A percentile compares a stretch with the other conserved stretches of the same genome.
phyloP scores from a whole-genome alignment of 2,329 filamentous ascomycete species.

The Alternaria ventricosa region DNA sequence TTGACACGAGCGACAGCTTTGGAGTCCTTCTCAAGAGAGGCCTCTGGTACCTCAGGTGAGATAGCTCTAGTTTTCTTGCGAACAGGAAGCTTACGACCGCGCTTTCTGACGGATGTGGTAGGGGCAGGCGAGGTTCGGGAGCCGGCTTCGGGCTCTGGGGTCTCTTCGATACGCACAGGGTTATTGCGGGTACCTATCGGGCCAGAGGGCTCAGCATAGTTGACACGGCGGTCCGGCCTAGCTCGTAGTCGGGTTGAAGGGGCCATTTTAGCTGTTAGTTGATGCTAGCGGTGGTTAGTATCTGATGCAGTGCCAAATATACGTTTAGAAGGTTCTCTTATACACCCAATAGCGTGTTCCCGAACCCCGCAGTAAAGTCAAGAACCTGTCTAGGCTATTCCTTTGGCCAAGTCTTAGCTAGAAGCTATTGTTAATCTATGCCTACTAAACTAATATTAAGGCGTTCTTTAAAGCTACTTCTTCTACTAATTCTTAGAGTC shows the following conservation, averaged over 20 bases:
- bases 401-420: too few relatives aligned
- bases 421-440: too few relatives aligned
- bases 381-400: background rate
- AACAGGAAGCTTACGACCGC: background rate
- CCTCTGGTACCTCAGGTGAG: background rate
- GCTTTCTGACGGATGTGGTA: background rate
- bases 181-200: background rate
- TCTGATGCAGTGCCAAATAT: background rate
- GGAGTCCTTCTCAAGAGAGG: background rate
- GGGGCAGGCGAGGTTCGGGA: background rate
- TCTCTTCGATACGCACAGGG: slow-evolving; percentile 2
- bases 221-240: slow-evolving; percentile 7
- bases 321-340: background rate
- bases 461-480: too few relatives aligned
- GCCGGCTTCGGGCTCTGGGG: background rate
- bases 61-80: background rate
- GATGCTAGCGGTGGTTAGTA: background rate
- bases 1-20: slow-evolving; percentile 6
- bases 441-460: too few relatives aligned
- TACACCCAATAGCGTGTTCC: background rate
- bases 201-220: slow-evolving; percentile 2
- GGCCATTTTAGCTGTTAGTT: slow-evolving; percentile 13
- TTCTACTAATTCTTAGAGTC: too few relatives aligned
- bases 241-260: slow-evolving; percentile 13
- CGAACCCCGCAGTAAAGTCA: background rate